phyloP scores from a whole-genome alignment of 2,329 filamentous ascomycete species.

The Exutisphaerella laricina region DNA sequence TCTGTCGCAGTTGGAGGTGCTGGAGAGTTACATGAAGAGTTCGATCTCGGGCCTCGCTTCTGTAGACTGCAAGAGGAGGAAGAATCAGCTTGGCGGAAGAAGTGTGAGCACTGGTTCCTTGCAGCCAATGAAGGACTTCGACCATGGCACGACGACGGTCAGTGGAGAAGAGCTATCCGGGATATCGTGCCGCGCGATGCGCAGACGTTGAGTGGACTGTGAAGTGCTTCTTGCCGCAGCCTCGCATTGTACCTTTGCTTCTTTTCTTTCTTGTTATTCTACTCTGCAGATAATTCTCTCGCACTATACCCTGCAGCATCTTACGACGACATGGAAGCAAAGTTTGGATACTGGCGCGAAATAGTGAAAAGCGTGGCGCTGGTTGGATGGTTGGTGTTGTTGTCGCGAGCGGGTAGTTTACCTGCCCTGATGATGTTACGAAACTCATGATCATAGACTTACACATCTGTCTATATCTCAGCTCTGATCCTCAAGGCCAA shows the following conservation, averaged over 20 bases:
- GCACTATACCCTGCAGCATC: conserved; percentile 19
- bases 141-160: conserved; percentile 66
- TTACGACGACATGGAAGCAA: conserved; percentile 6
- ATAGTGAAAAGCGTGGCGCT: conserved; percentile 10
- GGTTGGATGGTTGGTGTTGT: not conserved
- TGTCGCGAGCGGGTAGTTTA: not conserved
- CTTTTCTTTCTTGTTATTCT: too few species aligned
- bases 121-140: conserved; percentile 49
- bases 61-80: conserved; percentile 83
- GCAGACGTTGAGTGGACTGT: conserved; percentile 11
- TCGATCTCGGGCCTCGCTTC: conserved; percentile 94
- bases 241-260: conserved; percentile 10
- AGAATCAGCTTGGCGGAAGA: conserved; percentile 83
- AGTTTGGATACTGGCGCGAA: too few species aligned
- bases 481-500: too few species aligned
- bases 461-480: too few species aligned
- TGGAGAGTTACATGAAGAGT: conserved; percentile 75
- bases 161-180: conserved; percentile 38
- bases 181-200: conserved; percentile 20
- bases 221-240: conserved; percentile 2
- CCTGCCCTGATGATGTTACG: too few species aligned
- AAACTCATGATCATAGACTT: not conserved
- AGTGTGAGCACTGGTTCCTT: conserved; percentile 79
- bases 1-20: conserved; percentile 57
- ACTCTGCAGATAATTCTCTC: conserved; percentile 20